A percentile compares a stretch with the other conserved stretches of the same genome.
Evolutionary conservation across 148 eudicot genomes (phyloP).

Genomic region (Cornus florida): DNA sequence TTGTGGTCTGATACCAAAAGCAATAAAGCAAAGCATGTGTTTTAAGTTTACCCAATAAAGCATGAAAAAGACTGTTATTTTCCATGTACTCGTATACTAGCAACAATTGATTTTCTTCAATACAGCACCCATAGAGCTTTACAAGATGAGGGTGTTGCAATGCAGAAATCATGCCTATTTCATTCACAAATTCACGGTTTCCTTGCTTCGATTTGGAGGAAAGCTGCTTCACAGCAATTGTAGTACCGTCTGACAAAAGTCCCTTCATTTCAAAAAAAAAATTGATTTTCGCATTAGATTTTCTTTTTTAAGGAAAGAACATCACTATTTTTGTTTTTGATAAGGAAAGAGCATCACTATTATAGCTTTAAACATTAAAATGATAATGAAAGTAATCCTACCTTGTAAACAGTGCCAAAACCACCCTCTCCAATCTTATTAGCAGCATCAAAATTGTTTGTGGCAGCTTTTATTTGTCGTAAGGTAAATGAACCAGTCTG

Average conservation of each 20-base stretch:
- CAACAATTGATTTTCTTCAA: conserved; percentile 36
- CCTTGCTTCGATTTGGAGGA: conserved; percentile 49
- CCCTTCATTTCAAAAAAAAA: conserved; percentile 22
- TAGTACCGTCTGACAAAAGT: conserved; percentile 28
- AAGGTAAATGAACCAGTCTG: conserved; percentile 33
- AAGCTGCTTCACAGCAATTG: conserved; percentile 51
- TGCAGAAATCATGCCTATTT: conserved; percentile 50
- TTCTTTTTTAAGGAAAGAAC: not conserved
- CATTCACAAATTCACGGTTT: conserved; percentile 47
- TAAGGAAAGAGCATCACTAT: not conserved
- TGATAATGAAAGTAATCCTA: not conserved
- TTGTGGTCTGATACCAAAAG: not conserved
- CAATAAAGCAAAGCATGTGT: not conserved
- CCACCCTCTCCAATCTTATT: conserved; percentile 58
- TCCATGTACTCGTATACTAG: conserved; percentile 47
- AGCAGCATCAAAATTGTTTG: conserved; percentile 42
- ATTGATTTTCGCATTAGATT: not conserved
- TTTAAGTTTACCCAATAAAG: conserved; percentile 30
- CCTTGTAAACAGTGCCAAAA: conserved; percentile 53
- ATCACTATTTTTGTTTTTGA: too few relatives aligned
- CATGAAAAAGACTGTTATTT: conserved; percentile 43
- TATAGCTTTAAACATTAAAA: not conserved
- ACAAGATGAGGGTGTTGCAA: conserved; percentile 48
- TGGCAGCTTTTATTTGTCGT: conserved; percentile 36
- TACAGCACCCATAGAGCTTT: conserved; percentile 47